Percentiles rank a stretch among this genome's conserved stretches.
phyloP scores from a whole-genome alignment of 1,139 yeast genomes.

The Protomyces gravidus region DNA sequence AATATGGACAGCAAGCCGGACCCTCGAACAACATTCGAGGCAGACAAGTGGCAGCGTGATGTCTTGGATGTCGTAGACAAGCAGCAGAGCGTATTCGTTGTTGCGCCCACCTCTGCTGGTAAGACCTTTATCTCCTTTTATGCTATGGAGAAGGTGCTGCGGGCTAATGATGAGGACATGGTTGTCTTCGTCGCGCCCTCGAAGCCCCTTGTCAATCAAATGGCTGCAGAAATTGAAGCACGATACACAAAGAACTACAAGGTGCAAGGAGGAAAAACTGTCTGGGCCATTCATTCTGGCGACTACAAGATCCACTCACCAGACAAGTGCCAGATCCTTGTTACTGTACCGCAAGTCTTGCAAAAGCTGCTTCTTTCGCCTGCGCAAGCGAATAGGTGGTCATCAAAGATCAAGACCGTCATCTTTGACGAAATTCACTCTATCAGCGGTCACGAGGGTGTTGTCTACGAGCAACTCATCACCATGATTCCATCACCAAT shows the following conservation, averaged over 20 bases:
- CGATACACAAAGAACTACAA: conserved; percentile 28
- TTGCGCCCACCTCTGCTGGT: conserved; percentile 31
- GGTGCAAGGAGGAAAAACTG: conserved; percentile 30
- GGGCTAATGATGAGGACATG: conserved; percentile 29
- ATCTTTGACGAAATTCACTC: conserved; percentile 30
- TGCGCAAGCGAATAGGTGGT: conserved; percentile 29
- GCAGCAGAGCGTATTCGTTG: conserved; percentile 30
- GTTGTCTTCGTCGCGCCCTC: conserved; percentile 30
- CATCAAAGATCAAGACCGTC: conserved; percentile 30
- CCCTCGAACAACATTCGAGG: conserved; percentile 29
- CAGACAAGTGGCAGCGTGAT: conserved; percentile 31
- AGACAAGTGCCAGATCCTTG: conserved; percentile 28
- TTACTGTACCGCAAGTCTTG: conserved; percentile 30
- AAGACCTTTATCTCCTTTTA: conserved; percentile 30
- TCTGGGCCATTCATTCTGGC: conserved; percentile 30
- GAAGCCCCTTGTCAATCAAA: conserved; percentile 29
- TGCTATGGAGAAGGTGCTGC: conserved; percentile 30
- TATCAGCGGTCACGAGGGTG: conserved; percentile 29
- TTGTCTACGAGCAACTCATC: conserved; percentile 28
- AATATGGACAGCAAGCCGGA: conserved; percentile 31
- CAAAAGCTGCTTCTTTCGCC: conserved; percentile 30
- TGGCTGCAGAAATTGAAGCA: conserved; percentile 31
- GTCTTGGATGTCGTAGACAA: conserved; percentile 28
- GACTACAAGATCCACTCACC: conserved; percentile 30
- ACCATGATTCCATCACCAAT: conserved; percentile 30